Base-by-base conservation (phyloP, 257 asterid genomes). In the Anisodus acutangulus region DNA sequence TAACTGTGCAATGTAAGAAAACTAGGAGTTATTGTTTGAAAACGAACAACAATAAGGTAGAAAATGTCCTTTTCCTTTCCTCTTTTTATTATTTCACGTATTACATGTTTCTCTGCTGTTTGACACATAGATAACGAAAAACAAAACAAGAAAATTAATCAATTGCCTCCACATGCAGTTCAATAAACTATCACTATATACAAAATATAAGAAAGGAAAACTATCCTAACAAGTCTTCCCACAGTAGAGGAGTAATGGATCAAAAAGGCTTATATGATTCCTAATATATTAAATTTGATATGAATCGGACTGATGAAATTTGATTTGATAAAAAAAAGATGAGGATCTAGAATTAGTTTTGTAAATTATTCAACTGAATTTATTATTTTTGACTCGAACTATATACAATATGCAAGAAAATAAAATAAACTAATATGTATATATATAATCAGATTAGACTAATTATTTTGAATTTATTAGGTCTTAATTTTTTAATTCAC, bases 111-210 rank as follows among this genome's bases (percentile, higher is more conserved):
- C 45, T 51, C 51, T 76, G 43, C 45, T 51, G 43, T 76, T 74
- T 3, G 8, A 51, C 22, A 51, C 62, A 11, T 71, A 9, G 57
- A 67, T 4, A 16, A 43, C 5, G 11, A 35, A 66, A 1, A 26
- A 26, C 31, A 31, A 9, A 4, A 0, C 0, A 26, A 31, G 1
- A 12, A 66, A 67, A 68, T 5, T 62, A 55, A 35, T 78, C 26
- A 74, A 76, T 58, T 82, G 81, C 87, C 60, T 85, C 76, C 89
- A 87, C 89, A 85, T 87, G 91, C 85, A 68, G 45, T 67, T 59
- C 26, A 22, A 22, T 22, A 22, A 22, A 22, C 26, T 22, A 22
- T 80, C 68, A 13, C 37, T 12, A 88, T 35, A 2, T 37, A 43
- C 8, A 64, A 64, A 4, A 8, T 62, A 45, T 71, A 71, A 45